phyloP scores from a whole-genome alignment of 1,284 basidiomycete species.

The Tilletia indica region DNA sequence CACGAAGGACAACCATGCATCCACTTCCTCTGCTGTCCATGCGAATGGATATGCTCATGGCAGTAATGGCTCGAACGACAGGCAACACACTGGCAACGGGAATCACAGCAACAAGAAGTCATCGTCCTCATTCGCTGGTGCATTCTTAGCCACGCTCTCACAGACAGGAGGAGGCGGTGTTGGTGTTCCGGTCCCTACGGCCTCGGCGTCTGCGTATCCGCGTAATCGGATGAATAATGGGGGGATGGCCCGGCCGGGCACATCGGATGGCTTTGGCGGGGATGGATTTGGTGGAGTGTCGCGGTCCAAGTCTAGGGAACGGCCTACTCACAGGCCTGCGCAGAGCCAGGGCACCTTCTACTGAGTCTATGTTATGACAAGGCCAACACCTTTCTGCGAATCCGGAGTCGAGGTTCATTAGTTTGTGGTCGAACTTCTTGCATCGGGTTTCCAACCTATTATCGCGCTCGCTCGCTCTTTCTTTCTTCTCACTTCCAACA shows the following conservation, averaged over 20 bases:
- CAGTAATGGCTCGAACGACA: neutral
- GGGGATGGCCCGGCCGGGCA: neutral
- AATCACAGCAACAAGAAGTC: neutral
- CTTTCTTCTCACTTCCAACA: neutral
- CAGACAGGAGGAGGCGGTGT: neutral
- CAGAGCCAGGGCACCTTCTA: constrained; percentile 9
- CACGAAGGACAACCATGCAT: neutral
- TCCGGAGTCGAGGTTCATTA: neutral
- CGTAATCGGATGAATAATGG: too few relatives aligned
- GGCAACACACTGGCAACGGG: neutral
- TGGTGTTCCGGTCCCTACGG: neutral
- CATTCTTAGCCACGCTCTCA: constrained; percentile 2
- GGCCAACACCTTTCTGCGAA: too few relatives aligned
- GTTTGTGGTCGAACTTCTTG: neutral
- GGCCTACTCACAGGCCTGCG: neutral
- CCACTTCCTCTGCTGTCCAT: neutral
- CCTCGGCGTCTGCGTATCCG: neutral
- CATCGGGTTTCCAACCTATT: neutral
- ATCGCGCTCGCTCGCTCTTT: neutral
- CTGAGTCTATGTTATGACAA: too few relatives aligned
- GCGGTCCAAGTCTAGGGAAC: constrained; percentile 8
- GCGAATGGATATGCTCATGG: neutral
- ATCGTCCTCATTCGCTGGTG: constrained; percentile 8
- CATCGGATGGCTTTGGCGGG: neutral
- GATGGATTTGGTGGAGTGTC: neutral